Evolutionary conservation across 164 flowering plant species (phyloP).

Genomic region (Taxillus chinensis): DNA sequence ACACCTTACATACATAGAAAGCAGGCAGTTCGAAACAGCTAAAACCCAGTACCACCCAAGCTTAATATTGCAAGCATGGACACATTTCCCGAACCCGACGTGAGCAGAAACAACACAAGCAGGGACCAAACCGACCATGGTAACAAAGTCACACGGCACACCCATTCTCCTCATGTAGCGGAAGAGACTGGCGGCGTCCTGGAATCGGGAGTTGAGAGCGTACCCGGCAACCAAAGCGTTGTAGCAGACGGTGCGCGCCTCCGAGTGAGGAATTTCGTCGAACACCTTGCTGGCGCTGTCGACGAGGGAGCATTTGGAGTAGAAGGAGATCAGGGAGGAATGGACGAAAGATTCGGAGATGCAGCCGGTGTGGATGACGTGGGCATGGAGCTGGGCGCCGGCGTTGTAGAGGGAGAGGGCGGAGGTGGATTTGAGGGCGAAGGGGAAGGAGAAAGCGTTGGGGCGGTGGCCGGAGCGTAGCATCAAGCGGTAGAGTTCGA

Average conservation of each 20-base stretch:
- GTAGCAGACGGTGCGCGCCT: constrained; percentile 39
- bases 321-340: constrained; percentile 62
- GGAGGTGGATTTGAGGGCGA: constrained; percentile 70
- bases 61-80: constrained; percentile 51
- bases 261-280: constrained; percentile 38
- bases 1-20: constrained; percentile 68
- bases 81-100: constrained; percentile 41
- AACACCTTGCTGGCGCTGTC: constrained; percentile 48
- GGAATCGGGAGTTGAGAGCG: constrained; percentile 20
- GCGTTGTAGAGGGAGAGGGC: constrained; percentile 38
- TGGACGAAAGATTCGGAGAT: constrained; percentile 46
- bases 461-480: constrained; percentile 54
- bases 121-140: constrained; percentile 67
- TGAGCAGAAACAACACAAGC: constrained; percentile 30
- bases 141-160: constrained; percentile 36
- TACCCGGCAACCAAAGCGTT: constrained; percentile 78
- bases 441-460: constrained; percentile 78
- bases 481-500: constrained; percentile 58
- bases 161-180: constrained; percentile 38
- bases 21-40: constrained; percentile 58
- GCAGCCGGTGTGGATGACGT: constrained; percentile 52
- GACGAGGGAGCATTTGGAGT: constrained; percentile 28
- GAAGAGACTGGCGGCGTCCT: constrained; percentile 45
- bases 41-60: constrained; percentile 34
- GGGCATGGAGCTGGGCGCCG: constrained; percentile 63